Base-by-base conservation (phyloP, 225 moss, liverwort and hornwort species). In the Thuidium tamariscinum region DNA sequence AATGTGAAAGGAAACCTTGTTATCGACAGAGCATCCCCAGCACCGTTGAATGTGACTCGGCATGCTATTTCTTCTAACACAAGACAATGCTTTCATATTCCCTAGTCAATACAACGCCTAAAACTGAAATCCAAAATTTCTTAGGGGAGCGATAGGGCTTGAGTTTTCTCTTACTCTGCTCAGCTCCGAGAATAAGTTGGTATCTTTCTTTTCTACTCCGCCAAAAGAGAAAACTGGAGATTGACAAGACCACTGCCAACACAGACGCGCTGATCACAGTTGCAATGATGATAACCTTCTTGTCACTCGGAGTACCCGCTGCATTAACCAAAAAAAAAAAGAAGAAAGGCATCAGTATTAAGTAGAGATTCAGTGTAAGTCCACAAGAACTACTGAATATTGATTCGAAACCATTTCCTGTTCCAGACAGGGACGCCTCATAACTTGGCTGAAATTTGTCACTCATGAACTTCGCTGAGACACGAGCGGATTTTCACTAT, bases 121-220 rank as follows among this genome's bases (percentile, higher is more conserved):
- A 16, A 23, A 51, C 27, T 12, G 16, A 10, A 52, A 22, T 36
- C 25, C 39, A 5, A 70, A 55, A 21, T 6, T 13, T 57, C 11
- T 34, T 5, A 57, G 34, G 44, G 16, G 1, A 11, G 16, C 16
- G n/a, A 61, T 18, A 29, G 37, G 77, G 37, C 3, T 72, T 64
- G 16, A 39, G 13, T 2, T 65, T 49, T 16, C 20, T 25, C 87
- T 27, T 82, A 89, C 87, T 91, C 51, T 91, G 81, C 81, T 84
- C 84, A 71, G 86, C 89, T 87, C 66, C 81, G 22, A 91, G 77
- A 30, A 89, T 69, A 37, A 89, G 89, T 29, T 80, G 70, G 71
- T 84, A 82, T 81, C 84, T 77, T 59, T 89, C 89, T 57, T 84
- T 84, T 56, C 81, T 56, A 59, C 86, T 89, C 36, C 84, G 71